Evolutionary conservation across 1,284 basidiomycete genomes (phyloP).

Genomic region (Sanghuangporus baumii): DNA sequence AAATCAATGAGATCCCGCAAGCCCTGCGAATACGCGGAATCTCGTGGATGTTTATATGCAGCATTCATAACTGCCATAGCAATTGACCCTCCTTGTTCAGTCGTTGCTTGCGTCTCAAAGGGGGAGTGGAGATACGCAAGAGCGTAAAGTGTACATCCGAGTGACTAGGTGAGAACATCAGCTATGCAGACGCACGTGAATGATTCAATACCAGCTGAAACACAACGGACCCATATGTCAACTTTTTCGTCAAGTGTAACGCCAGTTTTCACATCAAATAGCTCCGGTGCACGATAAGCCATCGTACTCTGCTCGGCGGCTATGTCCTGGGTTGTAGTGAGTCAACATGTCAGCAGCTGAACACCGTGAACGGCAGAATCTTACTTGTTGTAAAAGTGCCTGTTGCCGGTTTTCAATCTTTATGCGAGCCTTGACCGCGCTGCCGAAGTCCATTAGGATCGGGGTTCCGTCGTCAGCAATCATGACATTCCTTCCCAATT

Average conservation of each 20-base stretch:
- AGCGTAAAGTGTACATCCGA: slow-evolving; percentile 89
- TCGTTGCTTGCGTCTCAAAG: slow-evolving; percentile 85
- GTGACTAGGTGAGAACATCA: slow-evolving; percentile 49
- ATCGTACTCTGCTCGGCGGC: slow-evolving; percentile 95
- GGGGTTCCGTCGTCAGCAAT: slow-evolving; percentile 86
- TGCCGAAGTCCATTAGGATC: slow-evolving; percentile 98
- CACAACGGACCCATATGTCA: slow-evolving; percentile 80
- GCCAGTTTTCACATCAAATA: slow-evolving; percentile 94
- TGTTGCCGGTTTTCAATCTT: slow-evolving; percentile 76
- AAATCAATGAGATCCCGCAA: slow-evolving; percentile 76
- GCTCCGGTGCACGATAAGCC: slow-evolving; percentile 92
- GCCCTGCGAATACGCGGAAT: slow-evolving; percentile 74
- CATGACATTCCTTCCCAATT: slow-evolving; percentile 80
- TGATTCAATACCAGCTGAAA: slow-evolving; percentile 6
- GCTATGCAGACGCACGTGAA: neutral
- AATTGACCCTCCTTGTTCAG: slow-evolving; percentile 85
- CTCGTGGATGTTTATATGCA: slow-evolving; percentile 77
- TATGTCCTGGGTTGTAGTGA: slow-evolving; percentile 55
- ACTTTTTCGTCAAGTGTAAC: slow-evolving; percentile 86
- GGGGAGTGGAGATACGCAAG: slow-evolving; percentile 91
- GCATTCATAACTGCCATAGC: slow-evolving; percentile 94
- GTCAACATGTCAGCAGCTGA: neutral
- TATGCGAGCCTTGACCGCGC: slow-evolving; percentile 76
- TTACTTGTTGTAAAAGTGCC: slow-evolving; percentile 80
- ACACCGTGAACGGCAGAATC: neutral